A percentile compares a stretch with the other conserved stretches of the same genome.
phyloP scores from a whole-genome alignment of 257 asterid genomes.

The Cynanchum wilfordii region DNA sequence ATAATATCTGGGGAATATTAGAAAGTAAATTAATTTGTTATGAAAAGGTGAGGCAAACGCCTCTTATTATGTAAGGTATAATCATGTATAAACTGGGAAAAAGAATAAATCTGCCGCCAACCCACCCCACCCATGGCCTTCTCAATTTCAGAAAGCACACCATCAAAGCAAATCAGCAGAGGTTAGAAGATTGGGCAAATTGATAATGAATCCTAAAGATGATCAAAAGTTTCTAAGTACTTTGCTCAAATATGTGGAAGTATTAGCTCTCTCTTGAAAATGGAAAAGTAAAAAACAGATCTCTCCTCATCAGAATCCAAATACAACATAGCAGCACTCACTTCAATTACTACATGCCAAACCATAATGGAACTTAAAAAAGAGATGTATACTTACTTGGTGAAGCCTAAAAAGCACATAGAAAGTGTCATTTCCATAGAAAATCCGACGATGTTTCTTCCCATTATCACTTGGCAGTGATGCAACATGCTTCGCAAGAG shows the following conservation, averaged over 20 bases:
- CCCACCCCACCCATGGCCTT: neutral
- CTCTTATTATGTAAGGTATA: neutral
- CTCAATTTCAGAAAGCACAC: neutral
- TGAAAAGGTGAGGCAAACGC: neutral
- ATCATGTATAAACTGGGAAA: neutral
- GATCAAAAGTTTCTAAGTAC: neutral
- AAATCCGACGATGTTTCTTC: constrained; percentile 40
- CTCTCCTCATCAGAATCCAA: neutral
- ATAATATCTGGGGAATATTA: constrained; percentile 26
- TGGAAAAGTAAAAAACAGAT: too few species aligned
- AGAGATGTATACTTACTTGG: constrained; percentile 49
- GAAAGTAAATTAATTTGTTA: neutral
- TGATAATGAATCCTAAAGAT: neutral
- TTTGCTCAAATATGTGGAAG: neutral
- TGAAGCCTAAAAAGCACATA: constrained; percentile 92
- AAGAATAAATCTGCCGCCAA: neutral
- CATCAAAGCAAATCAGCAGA: neutral
- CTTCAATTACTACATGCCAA: neutral
- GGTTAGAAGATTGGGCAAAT: neutral
- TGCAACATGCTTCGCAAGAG: constrained; percentile 66
- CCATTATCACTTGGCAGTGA: constrained; percentile 29
- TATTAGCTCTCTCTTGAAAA: neutral
- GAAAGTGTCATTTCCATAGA: constrained; percentile 87
- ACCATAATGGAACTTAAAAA: neutral
- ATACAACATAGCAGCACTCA: neutral